These are phyloP conservation scores for Plasmodium coatneyi DNA, from an alignment of 169 alveolate genomes.

Conservation along the genomic window DNA sequence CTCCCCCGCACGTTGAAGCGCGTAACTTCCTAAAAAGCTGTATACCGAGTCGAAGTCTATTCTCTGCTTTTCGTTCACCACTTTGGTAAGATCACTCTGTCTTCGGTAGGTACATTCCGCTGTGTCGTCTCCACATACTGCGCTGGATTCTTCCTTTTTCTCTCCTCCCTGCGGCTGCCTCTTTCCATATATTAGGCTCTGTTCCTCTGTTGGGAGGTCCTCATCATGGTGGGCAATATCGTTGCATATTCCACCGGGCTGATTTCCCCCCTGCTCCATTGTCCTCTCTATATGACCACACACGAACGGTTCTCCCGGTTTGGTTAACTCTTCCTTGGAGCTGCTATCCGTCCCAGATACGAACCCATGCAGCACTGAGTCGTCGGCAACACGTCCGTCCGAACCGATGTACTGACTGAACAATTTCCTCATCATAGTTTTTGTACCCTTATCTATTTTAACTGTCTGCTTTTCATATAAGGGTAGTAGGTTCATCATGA, in stretches of 20 bases:
- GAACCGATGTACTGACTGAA: neutral
- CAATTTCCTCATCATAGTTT: neutral
- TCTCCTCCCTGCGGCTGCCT: neutral
- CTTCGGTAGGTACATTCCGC: neutral
- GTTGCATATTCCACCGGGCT: too few relatives aligned
- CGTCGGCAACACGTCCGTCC: neutral
- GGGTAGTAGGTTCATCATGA: conserved; percentile 68
- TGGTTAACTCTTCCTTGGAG: neutral
- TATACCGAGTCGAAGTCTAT: neutral
- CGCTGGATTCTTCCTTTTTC: neutral
- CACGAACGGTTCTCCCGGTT: neutral
- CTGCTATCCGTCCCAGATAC: neutral
- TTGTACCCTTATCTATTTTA: neutral
- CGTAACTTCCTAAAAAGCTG: neutral
- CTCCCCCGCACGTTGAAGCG: neutral
- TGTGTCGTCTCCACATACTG: neutral
- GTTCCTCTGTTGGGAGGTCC: neutral
- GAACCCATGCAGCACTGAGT: neutral
- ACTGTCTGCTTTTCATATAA: conserved; percentile 28
- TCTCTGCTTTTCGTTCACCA: neutral
- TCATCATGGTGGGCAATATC: neutral
- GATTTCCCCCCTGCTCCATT: neutral
- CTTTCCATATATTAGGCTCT: neutral
- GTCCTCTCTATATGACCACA: neutral
- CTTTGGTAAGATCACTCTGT: neutral